Conservation (phyloP, 2,329 filamentous ascomycete genomes). For the Trichoderma hamatum region DNA sequence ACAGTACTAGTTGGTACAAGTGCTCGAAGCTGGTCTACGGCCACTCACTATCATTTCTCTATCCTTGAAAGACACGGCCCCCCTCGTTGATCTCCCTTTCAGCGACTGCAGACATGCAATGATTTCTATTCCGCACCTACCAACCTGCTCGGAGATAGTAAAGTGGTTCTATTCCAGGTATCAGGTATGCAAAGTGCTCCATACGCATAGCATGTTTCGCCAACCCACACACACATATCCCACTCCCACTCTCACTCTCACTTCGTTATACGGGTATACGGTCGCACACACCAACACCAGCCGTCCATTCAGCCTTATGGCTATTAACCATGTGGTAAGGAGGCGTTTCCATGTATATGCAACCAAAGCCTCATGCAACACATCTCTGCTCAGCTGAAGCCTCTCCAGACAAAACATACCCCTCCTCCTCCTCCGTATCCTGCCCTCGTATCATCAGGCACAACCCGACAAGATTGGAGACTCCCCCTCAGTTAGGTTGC, state of each 20-base stretch:
- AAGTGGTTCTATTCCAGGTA: background rate
- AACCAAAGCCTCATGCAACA: background rate
- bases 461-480: constrained; percentile 12
- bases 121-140: background rate
- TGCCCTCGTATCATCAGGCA: constrained; percentile 5
- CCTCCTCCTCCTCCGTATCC: constrained; percentile 8
- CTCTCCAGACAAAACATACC: background rate
- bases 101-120: background rate
- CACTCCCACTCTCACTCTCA: too few species aligned
- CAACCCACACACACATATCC: background rate
- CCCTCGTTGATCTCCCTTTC: background rate
- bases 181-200: background rate
- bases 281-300: background rate
- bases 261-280: background rate
- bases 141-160: too few species aligned
- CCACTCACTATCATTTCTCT: background rate
- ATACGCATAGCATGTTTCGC: background rate
- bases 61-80: background rate
- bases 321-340: background rate
- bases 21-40: background rate
- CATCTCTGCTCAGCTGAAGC: background rate
- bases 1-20: background rate
- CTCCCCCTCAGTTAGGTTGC: background rate
- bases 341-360: background rate
- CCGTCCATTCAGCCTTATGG: constrained; percentile 17